Evolutionary conservation across 352 stramenopile genomes (phyloP), one percentile per base, ranked within the genome.

Genomic region (Globisporangium megalacanthum): DNA sequence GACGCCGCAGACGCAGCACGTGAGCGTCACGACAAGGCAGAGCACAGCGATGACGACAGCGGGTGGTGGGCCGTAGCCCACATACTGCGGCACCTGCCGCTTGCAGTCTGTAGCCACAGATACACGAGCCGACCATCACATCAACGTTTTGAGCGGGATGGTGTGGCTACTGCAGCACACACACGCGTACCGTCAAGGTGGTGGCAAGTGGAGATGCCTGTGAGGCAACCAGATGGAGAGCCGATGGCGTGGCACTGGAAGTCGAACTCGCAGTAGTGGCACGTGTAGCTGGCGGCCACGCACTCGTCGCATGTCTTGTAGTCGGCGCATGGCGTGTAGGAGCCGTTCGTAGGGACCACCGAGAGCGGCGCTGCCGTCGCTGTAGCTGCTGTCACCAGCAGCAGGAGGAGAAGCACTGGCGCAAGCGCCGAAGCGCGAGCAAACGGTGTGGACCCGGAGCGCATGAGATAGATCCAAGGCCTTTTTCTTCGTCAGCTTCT

Each of bases 31-130:
- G 47, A 95, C 73, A 1, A 95, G 65, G 54, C 79, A 91, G 20
- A 95, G 67, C 60, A 95, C 85, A 3, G 80, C 82, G 51, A 95
- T 87, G 8, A 95, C 85, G 15, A 95, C 85, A 0, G 82, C 89
- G 15, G 78, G 74, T 8, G 85, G 85, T 6, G 85, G 85, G 0
- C 85, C 83, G 45, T 93, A 95, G 56, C 85, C 85, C 37, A 95
- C 81, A 25, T 86, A 66, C 65, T 95, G 77, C 22, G 85, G 79
- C n/a, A 80, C 54, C 9, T 58, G 14, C n/a, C 85, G 78, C 62
- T 90, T 70, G 58, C 85, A 95, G 52, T 95, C 84, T 88, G 52
- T 33, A 49, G 15, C 7, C 17, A 52, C 20, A 3, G 22, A 47
- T 9, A 29, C 25, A 29, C 25, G 25, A 29, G 25, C 1, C 25